Base-by-base conservation (phyloP, 192 early-diverging fungal species). In the Lobosporangium transversale region DNA sequence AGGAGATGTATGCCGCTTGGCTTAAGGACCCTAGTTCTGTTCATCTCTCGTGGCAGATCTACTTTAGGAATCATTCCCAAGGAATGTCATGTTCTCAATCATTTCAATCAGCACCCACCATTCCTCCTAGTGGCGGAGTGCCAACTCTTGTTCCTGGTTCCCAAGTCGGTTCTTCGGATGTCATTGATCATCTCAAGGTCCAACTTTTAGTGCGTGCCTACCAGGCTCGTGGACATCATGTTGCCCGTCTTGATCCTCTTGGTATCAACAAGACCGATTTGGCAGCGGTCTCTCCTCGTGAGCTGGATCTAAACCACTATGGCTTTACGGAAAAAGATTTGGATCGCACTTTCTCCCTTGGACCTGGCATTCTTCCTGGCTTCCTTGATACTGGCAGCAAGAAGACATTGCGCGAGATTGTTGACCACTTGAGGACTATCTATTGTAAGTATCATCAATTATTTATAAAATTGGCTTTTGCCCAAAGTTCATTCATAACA, bases 101-200 rank as follows among this genome's bases (percentile, higher is more conserved):
- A 30, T 96, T 94, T 83, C 83, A 88, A 53, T 70, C 94, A 51
- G 90, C 97, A 36, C 94, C 93, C 12, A 92, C 88, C 40, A 86
- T 96, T 47, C 90, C 93, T 30, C 84, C 90, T 4, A 85, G 89
- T 50, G 87, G 83, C 10, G 87, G 87, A 51, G 88, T 89, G 0
- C 83, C 67, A 27, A 81, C 48, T 78, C 85, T 69, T 60, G 87
- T 74, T 80, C 88, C 79, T 71, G 82, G 69, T 45, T 86, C 26
- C 58, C 83, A 58, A 24, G 70, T 56, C 20, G 56, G 49, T 45
- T 75, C 85, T 32, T 66, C 79, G 3, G 86, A 93, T 57, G 93
- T 98, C 45, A 89, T 94, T 85, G 96, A 99, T 83, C 94, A 97
- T 81, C 91, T 99, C 89, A 99, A 99, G 83, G 92, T 99, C 36